These are phyloP conservation scores for Rutstroemia sp. DNA, from an alignment of 2,329 filamentous ascomycete species.

Conservation along the genomic window DNA sequence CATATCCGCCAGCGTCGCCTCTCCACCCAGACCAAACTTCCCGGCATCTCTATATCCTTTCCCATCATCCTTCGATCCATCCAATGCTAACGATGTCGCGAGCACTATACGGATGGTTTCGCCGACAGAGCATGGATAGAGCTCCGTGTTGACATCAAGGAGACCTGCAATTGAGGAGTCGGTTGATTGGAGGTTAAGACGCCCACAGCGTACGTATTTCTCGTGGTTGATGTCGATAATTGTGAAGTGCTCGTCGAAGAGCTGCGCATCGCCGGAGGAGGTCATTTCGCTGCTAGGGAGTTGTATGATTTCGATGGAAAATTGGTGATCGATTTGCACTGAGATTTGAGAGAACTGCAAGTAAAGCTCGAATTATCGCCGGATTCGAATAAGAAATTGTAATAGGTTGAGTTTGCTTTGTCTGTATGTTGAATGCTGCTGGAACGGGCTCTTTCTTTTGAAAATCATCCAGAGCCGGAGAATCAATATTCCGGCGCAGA, in stretches of 20 bases:
- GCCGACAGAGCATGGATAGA: slow-evolving; percentile 70
- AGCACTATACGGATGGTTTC: slow-evolving; percentile 76
- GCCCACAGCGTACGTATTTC: slow-evolving; percentile 94
- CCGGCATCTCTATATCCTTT: slow-evolving; percentile 76
- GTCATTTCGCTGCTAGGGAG: slow-evolving; percentile 65
- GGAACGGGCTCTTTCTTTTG: not conserved
- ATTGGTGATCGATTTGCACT: too few relatives aligned
- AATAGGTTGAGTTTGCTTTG: not conserved
- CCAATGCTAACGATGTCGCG: slow-evolving; percentile 77
- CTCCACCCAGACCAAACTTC: slow-evolving; percentile 43
- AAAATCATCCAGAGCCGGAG: not conserved
- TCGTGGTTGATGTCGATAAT: slow-evolving; percentile 71
- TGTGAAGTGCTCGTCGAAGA: slow-evolving; percentile 89
- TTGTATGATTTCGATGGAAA: slow-evolving; percentile 23
- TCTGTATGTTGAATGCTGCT: not conserved
- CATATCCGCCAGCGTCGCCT: slow-evolving; percentile 63
- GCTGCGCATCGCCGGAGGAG: slow-evolving; percentile 73
- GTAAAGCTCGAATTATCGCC: too few relatives aligned
- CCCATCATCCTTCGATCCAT: slow-evolving; percentile 71
- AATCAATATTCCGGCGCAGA: not conserved
- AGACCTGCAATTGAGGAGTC: slow-evolving; percentile 71
- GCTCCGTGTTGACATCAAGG: slow-evolving; percentile 89
- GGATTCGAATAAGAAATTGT: too few relatives aligned
- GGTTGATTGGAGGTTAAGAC: slow-evolving; percentile 68
- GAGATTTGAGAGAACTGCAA: too few relatives aligned